Evolutionary conservation across 768 basidiomycete genomes (phyloP).

Genomic region (Leccinum subgranulosum): DNA sequence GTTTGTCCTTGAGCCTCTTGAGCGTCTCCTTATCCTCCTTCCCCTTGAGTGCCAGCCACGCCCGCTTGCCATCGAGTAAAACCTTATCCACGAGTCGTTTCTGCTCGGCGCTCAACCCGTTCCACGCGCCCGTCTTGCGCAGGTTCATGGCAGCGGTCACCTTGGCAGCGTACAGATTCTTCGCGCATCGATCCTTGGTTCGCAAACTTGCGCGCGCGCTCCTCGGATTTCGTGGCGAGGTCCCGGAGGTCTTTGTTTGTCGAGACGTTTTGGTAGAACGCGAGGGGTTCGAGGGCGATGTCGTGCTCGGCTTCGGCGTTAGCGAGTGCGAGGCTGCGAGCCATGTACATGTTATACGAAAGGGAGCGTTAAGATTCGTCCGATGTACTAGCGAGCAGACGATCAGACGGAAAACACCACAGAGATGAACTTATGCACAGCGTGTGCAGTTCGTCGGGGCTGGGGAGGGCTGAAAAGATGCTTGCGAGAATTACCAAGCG

Average conservation of each 20-base stretch:
- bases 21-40: constrained; percentile 53
- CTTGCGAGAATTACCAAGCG: no score
- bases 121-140: constrained; percentile 56
- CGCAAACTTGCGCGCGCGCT: constrained; percentile 59
- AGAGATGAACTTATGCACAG: constrained; percentile 19
- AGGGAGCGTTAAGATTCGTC: constrained; percentile 1
- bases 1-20: constrained; percentile 65
- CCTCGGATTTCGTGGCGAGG: constrained; percentile 70
- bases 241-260: constrained; percentile 69
- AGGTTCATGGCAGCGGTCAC: constrained; percentile 65
- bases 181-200: constrained; percentile 78
- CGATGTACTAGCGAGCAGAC: constrained; percentile 31
- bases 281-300: constrained; percentile 43
- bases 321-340: constrained; percentile 54
- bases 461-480: no score
- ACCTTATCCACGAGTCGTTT: constrained; percentile 75
- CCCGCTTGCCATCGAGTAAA: constrained; percentile 72
- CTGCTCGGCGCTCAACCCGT: constrained; percentile 63
- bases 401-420: neutral
- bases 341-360: constrained; percentile 31
- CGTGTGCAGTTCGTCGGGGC: no score
- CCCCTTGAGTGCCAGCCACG: constrained; percentile 72
- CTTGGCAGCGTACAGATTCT: constrained; percentile 74
- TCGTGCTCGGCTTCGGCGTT: constrained; percentile 57
- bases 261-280: constrained; percentile 81